Base-by-base conservation (phyloP, 345 rosid species). In the Lepidium sativum region DNA sequence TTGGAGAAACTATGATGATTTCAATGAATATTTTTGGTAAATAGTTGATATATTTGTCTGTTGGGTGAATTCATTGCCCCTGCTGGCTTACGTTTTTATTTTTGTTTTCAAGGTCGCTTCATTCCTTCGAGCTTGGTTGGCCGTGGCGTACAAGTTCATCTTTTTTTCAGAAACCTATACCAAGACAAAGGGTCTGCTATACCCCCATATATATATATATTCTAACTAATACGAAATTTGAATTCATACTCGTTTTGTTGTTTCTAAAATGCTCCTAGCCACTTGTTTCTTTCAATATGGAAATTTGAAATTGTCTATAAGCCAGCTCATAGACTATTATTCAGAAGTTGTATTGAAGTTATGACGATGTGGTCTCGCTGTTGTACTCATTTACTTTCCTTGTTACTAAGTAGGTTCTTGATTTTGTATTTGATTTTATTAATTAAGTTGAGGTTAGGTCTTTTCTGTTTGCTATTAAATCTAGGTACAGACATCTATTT, bases 1-100 rank as follows among this genome's bases (percentile, higher is more conserved):
- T 31, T 92, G 98, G 98, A 89, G 98, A 84, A 92, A 92, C 75
- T 92, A 92, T 75, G 98, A 92, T 67, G 98, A 92, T 75, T 92
- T 92, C 68, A 92, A 92, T 33, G 98, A 92, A 72, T 87, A 80
- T 47, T 92, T 92, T 68, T 92, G 98, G 98, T 92, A 80, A 71
- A 73, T 16, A 61, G 40, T 17, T 27, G 55, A 8, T 48, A 51
- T 51, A 18, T 27, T 31, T 60, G 33, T 67, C 32, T 27, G 42
- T 45, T 55, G 39, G 5, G 27, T 21, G 25, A 12, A 6, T 32
- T 68, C 43, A 21, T 55, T 16, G 6, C 39, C 62, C 74, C 71
- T 64, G 41, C 17, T 59, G 34, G 65, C 66, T 81, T 16, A 75
- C 18, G 9, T 66, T 0, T 27, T 5, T 6, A 27, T 70, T 68